A percentile compares a stretch with the other conserved stretches of the same genome.
Evolutionary conservation across 306 rosid genomes (phyloP).

Genomic region (Adenanthera pavonina): DNA sequence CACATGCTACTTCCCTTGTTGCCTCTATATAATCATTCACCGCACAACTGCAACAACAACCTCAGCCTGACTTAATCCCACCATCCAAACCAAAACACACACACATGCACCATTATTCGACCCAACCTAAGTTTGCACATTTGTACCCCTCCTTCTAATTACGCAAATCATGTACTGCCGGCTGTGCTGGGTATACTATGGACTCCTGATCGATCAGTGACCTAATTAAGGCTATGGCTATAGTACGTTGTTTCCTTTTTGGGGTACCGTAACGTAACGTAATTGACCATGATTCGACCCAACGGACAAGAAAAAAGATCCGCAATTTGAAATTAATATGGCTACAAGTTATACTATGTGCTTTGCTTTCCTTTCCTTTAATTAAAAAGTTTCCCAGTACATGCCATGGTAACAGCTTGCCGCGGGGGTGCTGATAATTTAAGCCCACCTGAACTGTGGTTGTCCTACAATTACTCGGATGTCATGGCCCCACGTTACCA

Average conservation of each 20-base stretch:
- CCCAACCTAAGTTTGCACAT: not conserved
- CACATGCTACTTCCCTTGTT: conserved; percentile 66
- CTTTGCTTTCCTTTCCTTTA: not conserved
- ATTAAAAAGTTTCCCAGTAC: not conserved
- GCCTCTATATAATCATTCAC: conserved; percentile 69
- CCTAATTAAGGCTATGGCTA: not conserved
- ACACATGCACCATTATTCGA: no score
- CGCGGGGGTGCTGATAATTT: not conserved
- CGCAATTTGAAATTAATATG: not conserved
- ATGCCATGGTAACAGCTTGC: not conserved
- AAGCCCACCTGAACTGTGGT: conserved; percentile 1
- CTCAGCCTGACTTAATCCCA: no score
- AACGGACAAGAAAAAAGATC: not conserved
- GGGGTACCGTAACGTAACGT: not conserved
- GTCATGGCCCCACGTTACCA: conserved; percentile 10
- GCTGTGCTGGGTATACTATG: not conserved
- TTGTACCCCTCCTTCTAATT: not conserved
- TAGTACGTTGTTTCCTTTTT: conserved; percentile 4
- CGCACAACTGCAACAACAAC: conserved; percentile 45
- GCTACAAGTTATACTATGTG: not conserved
- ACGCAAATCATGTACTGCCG: not conserved
- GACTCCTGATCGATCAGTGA: not conserved
- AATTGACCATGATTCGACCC: conserved; percentile 12
- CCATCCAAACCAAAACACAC: no score
- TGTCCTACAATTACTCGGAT: conserved; percentile 8